Percentiles rank a stretch among this genome's conserved stretches.
phyloP scores from a whole-genome alignment of 345 rosid genomes.

The Eucalyptus polyanthemos region DNA sequence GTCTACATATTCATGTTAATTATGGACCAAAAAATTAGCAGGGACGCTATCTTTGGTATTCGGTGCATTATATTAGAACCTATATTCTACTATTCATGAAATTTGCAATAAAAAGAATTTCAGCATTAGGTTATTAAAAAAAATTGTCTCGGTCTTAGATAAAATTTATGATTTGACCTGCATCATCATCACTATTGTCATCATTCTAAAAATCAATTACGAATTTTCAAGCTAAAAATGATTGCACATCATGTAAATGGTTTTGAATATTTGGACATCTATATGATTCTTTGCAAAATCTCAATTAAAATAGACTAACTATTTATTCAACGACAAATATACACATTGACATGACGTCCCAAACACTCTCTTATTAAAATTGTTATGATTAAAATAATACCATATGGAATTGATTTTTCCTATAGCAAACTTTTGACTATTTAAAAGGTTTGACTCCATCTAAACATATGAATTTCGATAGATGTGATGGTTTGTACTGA shows the following conservation, averaged over 20 bases:
- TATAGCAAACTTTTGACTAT: rapidly evolving
- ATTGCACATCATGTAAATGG: background rate
- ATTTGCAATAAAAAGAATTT: background rate
- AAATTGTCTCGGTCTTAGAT: background rate
- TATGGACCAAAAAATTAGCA: background rate
- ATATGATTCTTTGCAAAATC: background rate
- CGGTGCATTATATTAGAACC: background rate
- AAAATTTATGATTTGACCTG: background rate
- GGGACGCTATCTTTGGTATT: background rate
- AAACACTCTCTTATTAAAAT: background rate
- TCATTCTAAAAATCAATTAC: background rate
- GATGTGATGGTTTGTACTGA: rapidly evolving
- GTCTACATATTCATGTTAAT: background rate
- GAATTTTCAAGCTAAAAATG: background rate
- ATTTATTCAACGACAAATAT: background rate
- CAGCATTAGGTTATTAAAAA: background rate
- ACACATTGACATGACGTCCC: background rate
- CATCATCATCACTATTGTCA: background rate
- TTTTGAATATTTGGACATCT: background rate
- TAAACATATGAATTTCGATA: background rate
- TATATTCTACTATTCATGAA: background rate
- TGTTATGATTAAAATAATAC: background rate
- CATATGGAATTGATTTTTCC: background rate
- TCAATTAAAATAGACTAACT: background rate
- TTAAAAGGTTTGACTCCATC: background rate